phyloP scores from a whole-genome alignment of 257 asterid genomes.

The Anisodus acutangulus region DNA sequence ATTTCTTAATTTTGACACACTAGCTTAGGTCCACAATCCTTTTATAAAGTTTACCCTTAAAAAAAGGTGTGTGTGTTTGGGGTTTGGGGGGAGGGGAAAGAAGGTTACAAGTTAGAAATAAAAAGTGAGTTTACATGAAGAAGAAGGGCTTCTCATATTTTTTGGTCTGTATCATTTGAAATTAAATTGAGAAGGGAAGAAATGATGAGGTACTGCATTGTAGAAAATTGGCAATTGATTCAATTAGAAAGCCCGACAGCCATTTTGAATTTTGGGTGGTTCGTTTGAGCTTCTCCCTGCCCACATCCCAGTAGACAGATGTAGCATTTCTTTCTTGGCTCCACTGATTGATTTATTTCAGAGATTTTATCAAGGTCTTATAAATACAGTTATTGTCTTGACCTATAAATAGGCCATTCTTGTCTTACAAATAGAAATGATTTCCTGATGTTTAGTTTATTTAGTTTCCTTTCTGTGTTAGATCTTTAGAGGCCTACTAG shows the following conservation, averaged over 20 bases:
- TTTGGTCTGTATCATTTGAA: background rate
- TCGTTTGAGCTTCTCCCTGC: background rate
- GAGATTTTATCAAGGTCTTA: conserved; percentile 17
- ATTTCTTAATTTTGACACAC: conserved; percentile 14
- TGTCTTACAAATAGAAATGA: background rate
- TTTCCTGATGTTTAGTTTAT: background rate
- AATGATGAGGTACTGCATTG: conserved; percentile 9
- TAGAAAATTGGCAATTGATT: background rate
- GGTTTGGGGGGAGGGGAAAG: background rate
- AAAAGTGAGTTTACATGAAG: background rate
- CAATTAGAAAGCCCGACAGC: background rate
- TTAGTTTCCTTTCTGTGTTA: conserved; percentile 34
- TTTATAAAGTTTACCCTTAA: background rate
- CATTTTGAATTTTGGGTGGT: background rate
- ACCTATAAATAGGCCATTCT: background rate
- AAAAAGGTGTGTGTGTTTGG: background rate
- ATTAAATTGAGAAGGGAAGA: conserved; percentile 13
- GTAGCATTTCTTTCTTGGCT: background rate
- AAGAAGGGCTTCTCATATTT: background rate
- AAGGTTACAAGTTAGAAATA: background rate
- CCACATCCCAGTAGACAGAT: background rate
- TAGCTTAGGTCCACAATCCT: background rate
- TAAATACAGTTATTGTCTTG: background rate
- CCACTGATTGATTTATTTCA: conserved; percentile 12
- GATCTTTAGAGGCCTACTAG: conserved; percentile 59